Percentiles rank a stretch among this genome's conserved stretches.
phyloP scores from a whole-genome alignment of 75 land plant genomes.

The Sequoiadendron giganteum region DNA sequence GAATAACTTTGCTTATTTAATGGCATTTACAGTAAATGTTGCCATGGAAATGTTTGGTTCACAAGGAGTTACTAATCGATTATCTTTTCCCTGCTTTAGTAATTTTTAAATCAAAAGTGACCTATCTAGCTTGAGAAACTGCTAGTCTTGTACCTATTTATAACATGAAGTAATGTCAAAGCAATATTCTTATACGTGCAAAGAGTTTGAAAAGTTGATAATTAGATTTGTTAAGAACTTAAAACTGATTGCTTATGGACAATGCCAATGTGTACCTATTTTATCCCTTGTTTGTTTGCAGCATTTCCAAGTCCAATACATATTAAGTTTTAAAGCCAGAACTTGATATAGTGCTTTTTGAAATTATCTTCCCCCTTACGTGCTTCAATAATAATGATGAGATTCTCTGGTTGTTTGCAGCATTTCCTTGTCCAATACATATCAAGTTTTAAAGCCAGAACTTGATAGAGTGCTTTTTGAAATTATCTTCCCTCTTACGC shows the following conservation, averaged over 20 bases:
- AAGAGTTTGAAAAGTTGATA: background rate
- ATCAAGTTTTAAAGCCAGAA: no score
- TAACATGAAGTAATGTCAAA: background rate
- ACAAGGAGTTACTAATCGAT: background rate
- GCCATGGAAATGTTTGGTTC: background rate
- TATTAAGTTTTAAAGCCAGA: constrained; percentile 81
- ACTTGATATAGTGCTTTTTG: constrained; percentile 66
- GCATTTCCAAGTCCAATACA: constrained; percentile 83
- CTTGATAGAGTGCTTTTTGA: no score
- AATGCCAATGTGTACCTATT: background rate
- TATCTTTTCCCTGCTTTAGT: background rate
- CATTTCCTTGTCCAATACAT: no score
- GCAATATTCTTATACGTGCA: background rate
- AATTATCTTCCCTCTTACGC: no score
- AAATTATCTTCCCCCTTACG: constrained; percentile 96
- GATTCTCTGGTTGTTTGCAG: no score
- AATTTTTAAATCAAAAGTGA: background rate
- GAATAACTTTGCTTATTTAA: background rate
- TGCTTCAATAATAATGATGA: constrained; percentile 95
- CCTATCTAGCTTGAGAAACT: background rate
- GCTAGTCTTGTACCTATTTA: background rate
- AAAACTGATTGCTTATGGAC: background rate
- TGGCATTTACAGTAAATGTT: background rate
- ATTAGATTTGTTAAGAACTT: background rate
- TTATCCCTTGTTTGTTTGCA: constrained; percentile 27